A percentile compares a stretch with the other conserved stretches of the same genome.
Conservation (phyloP, 257 asterid species). For the Perilla frutescens region DNA sequence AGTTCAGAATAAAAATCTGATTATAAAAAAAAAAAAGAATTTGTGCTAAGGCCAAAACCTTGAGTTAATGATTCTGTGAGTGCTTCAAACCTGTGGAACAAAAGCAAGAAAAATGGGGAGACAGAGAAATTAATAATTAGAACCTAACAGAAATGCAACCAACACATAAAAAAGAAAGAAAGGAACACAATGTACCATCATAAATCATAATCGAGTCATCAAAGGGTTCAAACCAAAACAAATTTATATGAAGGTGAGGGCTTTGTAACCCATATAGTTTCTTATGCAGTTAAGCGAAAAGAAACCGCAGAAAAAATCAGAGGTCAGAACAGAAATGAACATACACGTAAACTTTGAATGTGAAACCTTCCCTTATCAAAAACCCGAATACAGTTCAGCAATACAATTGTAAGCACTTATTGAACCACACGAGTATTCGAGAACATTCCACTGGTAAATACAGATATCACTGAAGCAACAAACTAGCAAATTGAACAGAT, state of each 20-base stretch:
- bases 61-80: conserved; percentile 45
- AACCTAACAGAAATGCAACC: not conserved
- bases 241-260: not conserved
- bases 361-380: conserved; percentile 2
- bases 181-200: not conserved
- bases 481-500: not conserved
- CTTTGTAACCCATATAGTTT: not conserved
- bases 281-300: not conserved
- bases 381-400: conserved; percentile 22
- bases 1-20: conserved; percentile 27
- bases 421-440: not conserved
- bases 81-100: conserved; percentile 47
- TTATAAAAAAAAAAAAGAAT: not conserved
- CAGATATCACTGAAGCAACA: not conserved
- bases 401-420: not conserved
- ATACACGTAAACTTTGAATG: conserved; percentile 3
- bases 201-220: not conserved
- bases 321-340: not conserved
- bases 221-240: not conserved
- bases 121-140: not conserved
- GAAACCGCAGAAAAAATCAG: not conserved
- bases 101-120: not conserved
- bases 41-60: conserved; percentile 31
- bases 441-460: conserved; percentile 7
- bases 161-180: not conserved